Percentiles rank a stretch among this genome's conserved stretches.
Conservation (phyloP, 1,284 basidiomycete species). For the Phenoliferia sp. region DNA sequence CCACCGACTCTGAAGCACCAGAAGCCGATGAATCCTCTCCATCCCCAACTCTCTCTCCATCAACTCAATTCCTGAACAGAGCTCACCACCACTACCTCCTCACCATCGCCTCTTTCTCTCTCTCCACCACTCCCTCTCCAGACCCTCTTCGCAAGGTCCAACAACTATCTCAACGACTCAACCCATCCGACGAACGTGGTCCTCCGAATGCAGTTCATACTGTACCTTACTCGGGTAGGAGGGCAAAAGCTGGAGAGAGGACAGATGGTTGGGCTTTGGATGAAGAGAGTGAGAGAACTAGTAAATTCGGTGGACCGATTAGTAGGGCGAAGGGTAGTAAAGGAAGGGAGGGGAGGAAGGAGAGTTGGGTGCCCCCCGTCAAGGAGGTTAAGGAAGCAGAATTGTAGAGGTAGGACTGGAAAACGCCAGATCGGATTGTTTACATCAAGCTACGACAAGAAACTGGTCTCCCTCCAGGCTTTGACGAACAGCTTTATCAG, state of each 20-base stretch:
- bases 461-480: not conserved
- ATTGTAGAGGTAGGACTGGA: not conserved
- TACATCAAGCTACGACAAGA: not conserved
- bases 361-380: not conserved
- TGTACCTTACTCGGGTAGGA: slow-evolving; percentile 15
- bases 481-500: slow-evolving; percentile 7
- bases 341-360: slow-evolving; percentile 2
- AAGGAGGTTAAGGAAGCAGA: not conserved
- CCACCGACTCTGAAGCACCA: not conserved
- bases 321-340: slow-evolving; percentile 14
- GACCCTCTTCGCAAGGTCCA: slow-evolving; percentile 13
- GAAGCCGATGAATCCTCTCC: slow-evolving; percentile 7
- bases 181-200: slow-evolving; percentile 14
- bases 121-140: slow-evolving; percentile 8
- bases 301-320: slow-evolving; percentile 17
- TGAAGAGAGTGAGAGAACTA: not conserved
- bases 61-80: slow-evolving; percentile 29
- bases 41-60: not conserved
- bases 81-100: slow-evolving; percentile 33
- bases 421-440: too few relatives aligned
- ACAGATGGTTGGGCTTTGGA: slow-evolving; percentile 10
- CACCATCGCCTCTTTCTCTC: slow-evolving; percentile 23
- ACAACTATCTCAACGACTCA: slow-evolving; percentile 24
- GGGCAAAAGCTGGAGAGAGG: slow-evolving; percentile 17
- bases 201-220: slow-evolving; percentile 22